Conservation (phyloP, 2,329 filamentous ascomycete species). For the Chaetomium olivaceum region DNA sequence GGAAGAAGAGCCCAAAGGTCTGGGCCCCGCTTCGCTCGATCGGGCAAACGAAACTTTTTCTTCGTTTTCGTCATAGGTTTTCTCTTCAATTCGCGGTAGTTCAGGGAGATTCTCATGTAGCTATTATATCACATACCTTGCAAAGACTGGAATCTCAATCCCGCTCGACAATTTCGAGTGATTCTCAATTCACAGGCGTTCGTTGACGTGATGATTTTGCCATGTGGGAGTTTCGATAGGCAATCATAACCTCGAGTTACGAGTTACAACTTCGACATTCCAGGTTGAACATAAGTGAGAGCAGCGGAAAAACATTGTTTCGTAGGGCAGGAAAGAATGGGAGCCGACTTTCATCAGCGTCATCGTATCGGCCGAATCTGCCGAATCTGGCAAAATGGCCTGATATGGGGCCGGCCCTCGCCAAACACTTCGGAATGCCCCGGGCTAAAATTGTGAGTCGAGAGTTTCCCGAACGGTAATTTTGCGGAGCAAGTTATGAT, state of each 20-base stretch:
- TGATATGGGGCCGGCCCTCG: not conserved
- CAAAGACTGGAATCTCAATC: not conserved
- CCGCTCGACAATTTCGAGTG: not conserved
- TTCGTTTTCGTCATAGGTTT: too few relatives aligned
- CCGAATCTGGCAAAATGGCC: not conserved
- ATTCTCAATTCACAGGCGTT: not conserved
- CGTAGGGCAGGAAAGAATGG: not conserved
- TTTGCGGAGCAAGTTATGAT: not conserved
- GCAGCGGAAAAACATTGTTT: not conserved
- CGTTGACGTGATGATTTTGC: not conserved
- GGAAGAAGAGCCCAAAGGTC: not conserved
- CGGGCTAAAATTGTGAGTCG: conserved; percentile 12
- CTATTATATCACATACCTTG: not conserved
- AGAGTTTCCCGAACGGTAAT: not conserved
- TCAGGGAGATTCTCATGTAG: conserved; percentile 3
- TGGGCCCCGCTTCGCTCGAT: too few relatives aligned
- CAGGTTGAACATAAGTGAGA: too few relatives aligned
- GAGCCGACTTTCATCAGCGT: not conserved
- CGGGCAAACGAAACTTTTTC: too few relatives aligned
- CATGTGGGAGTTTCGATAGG: not conserved
- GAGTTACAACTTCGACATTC: not conserved
- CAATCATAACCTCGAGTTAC: not conserved
- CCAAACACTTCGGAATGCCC: conserved; percentile 22
- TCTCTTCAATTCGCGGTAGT: not conserved
- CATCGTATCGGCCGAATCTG: not conserved